phyloP scores from a whole-genome alignment of 2,329 filamentous ascomycete species.

The Didymella keratinophila region DNA sequence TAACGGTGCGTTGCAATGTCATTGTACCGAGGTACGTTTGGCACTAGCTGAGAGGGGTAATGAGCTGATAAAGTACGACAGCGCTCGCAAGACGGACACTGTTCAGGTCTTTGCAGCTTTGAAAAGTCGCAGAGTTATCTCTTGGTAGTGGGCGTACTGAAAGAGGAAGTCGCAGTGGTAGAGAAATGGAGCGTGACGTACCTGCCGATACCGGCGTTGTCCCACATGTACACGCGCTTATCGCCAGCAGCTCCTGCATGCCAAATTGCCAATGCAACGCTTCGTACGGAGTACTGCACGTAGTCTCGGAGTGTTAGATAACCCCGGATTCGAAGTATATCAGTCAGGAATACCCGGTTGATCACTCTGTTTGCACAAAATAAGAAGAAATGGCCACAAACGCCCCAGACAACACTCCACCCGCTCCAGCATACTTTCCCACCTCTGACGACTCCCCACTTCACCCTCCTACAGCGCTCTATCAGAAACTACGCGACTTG shows the following conservation, averaged over 20 bases:
- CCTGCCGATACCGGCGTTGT: conserved; percentile 11
- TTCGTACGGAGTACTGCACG: not conserved
- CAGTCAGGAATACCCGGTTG: not conserved
- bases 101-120: not conserved
- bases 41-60: conserved; percentile 18
- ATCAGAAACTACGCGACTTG: conserved; percentile 33
- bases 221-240: conserved; percentile 9
- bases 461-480: conserved; percentile 44
- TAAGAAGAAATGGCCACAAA: conserved; percentile 1
- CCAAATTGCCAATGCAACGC: conserved; percentile 4
- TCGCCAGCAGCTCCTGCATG: not conserved
- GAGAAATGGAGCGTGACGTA: not conserved
- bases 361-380: not conserved
- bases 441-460: conserved; percentile 41
- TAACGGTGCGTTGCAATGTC: not conserved
- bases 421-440: conserved; percentile 48
- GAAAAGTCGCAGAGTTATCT: not conserved
- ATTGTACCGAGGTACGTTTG: conserved; percentile 9
- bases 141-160: not conserved
- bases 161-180: not conserved
- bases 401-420: conserved; percentile 24
- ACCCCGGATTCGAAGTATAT: not conserved
- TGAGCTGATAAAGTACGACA: not conserved
- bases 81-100: not conserved
- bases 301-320: not conserved